phyloP scores from a whole-genome alignment of 805 yeast genomes.

The Candida germanica region DNA sequence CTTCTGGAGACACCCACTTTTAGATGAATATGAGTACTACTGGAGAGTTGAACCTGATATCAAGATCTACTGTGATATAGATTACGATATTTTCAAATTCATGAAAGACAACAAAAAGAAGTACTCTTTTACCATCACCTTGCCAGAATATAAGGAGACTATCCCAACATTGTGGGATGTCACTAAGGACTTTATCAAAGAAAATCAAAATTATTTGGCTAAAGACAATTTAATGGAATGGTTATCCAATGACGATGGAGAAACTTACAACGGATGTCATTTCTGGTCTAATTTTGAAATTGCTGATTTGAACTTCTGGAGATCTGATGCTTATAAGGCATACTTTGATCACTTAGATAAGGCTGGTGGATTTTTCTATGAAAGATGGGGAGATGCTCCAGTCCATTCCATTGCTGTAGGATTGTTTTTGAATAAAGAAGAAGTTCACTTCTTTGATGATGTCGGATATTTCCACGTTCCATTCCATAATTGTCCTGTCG shows the following conservation, averaged over 20 bases:
- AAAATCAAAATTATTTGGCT: slow-evolving; percentile 58
- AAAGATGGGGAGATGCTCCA: slow-evolving; percentile 95
- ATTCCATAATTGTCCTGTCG: slow-evolving; percentile 76
- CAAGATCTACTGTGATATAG: slow-evolving; percentile 76
- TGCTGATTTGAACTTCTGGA: slow-evolving; percentile 71
- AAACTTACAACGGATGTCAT: slow-evolving; percentile 75
- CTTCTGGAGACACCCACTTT: slow-evolving; percentile 73
- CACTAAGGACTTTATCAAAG: slow-evolving; percentile 62
- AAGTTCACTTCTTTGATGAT: slow-evolving; percentile 77
- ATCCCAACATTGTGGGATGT: slow-evolving; percentile 83
- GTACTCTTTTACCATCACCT: slow-evolving; percentile 83
- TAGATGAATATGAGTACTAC: slow-evolving; percentile 81
- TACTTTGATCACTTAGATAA: slow-evolving; percentile 74
- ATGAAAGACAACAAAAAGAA: slow-evolving; percentile 73
- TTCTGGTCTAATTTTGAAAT: slow-evolving; percentile 92
- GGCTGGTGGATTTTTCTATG: slow-evolving; percentile 89
- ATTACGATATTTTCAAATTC: slow-evolving; percentile 81
- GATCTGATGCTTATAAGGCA: slow-evolving; percentile 62
- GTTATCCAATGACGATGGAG: slow-evolving; percentile 66
- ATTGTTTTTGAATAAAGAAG: slow-evolving; percentile 64
- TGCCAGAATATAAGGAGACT: slow-evolving; percentile 80
- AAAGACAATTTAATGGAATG: slow-evolving; percentile 67
- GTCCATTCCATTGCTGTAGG: slow-evolving; percentile 87
- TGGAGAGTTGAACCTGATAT: slow-evolving; percentile 95
- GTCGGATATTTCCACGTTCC: slow-evolving; percentile 85